phyloP scores from a whole-genome alignment of 371 early-diverging fungal genomes.

The Globomyces sp. region DNA sequence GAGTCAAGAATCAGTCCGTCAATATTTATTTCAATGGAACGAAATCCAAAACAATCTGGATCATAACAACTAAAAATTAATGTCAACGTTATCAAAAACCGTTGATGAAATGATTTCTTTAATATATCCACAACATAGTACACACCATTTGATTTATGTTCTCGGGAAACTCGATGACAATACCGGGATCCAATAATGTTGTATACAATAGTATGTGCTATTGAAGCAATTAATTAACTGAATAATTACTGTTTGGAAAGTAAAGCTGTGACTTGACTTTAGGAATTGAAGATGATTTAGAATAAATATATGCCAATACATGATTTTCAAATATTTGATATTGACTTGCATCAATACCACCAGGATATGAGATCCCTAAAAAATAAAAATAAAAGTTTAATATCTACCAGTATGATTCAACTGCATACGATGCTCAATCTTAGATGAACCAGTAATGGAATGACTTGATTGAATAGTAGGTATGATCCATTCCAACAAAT shows the following conservation, averaged over 20 bases:
- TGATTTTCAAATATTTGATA: slow-evolving; percentile 1
- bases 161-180: slow-evolving; percentile 19
- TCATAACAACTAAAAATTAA: background rate
- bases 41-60: background rate
- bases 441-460: background rate
- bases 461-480: background rate
- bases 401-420: background rate
- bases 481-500: background rate
- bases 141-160: slow-evolving; percentile 32
- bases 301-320: background rate
- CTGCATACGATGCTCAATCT: background rate
- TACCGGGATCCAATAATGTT: slow-evolving; percentile 21
- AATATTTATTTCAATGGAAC: background rate
- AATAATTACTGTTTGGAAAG: background rate
- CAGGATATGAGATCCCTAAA: background rate
- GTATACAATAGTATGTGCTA: slow-evolving; percentile 14
- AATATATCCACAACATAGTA: slow-evolving; percentile 28
- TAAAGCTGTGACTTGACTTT: background rate
- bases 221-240: background rate
- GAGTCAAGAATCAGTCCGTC: background rate
- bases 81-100: background rate
- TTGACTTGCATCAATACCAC: background rate
- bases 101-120: slow-evolving; percentile 19
- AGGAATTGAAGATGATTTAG: background rate
- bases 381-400: background rate